A percentile compares a stretch with the other conserved stretches of the same genome.
These are phyloP conservation scores for Calonectria fujianensis DNA, from an alignment of 2,329 filamentous ascomycete species.

Conservation along the genomic window DNA sequence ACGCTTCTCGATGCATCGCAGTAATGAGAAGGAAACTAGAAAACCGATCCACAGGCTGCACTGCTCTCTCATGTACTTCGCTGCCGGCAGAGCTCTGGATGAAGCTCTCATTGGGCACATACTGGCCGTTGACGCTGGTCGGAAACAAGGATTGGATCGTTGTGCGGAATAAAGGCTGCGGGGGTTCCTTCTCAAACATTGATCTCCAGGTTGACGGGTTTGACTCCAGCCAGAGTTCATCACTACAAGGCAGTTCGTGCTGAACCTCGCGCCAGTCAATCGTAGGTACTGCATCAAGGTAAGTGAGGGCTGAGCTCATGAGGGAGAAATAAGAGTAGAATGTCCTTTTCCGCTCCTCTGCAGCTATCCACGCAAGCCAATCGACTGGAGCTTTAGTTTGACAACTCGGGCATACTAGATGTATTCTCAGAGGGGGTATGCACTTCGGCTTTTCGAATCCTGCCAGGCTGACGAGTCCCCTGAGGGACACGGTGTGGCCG, in stretches of 20 bases:
- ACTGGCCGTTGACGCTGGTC: not conserved
- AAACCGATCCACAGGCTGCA: not conserved
- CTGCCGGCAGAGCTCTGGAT: not conserved
- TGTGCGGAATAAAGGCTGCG: not conserved
- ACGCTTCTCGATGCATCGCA: not conserved
- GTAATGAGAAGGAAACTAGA: constrained; percentile 8
- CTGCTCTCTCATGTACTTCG: not conserved
- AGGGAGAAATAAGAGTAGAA: constrained; percentile 7
- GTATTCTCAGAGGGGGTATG: not conserved
- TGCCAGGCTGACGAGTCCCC: not conserved
- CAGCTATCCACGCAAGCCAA: constrained; percentile 1
- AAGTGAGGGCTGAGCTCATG: constrained; percentile 15
- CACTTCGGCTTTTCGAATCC: constrained; percentile 1
- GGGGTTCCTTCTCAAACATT: not conserved
- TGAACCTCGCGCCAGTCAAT: constrained; percentile 11
- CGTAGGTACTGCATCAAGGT: not conserved
- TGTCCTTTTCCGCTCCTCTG: constrained; percentile 1
- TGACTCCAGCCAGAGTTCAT: not conserved
- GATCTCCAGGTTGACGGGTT: not conserved
- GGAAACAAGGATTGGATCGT: constrained; percentile 10
- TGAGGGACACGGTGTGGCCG: constrained; percentile 2
- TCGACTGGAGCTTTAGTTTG: constrained; percentile 4
- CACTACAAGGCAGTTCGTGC: not conserved
- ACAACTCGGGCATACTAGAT: not conserved
- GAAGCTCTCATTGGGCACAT: not conserved